phyloP scores from a whole-genome alignment of 192 early-diverging fungal species.

The Allomyces javanicus region DNA sequence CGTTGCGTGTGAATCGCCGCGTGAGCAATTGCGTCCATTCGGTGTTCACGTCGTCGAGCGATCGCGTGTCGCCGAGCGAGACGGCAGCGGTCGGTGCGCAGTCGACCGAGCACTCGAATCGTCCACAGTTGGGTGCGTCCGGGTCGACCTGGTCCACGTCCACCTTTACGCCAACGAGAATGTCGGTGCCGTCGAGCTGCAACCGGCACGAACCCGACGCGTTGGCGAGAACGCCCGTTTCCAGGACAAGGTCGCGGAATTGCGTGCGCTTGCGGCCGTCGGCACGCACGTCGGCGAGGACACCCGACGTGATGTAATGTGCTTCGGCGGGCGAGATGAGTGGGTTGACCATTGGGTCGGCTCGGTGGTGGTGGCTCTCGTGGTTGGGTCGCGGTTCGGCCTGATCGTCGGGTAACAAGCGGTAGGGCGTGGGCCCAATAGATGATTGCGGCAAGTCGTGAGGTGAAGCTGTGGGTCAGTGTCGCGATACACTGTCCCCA shows the following conservation, averaged over 20 bases:
- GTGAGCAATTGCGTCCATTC: constrained; percentile 66
- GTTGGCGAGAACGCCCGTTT: constrained; percentile 73
- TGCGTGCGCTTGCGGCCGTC: constrained; percentile 71
- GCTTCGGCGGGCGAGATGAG: constrained; percentile 56
- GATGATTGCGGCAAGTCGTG: too few relatives aligned
- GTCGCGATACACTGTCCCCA: too few relatives aligned
- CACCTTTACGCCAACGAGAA: constrained; percentile 87
- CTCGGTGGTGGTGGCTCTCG: too few relatives aligned
- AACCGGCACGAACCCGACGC: constrained; percentile 67
- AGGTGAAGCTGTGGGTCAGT: too few relatives aligned
- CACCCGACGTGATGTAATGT: constrained; percentile 64
- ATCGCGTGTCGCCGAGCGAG: constrained; percentile 7
- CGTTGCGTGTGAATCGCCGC: constrained; percentile 49
- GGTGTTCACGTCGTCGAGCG: constrained; percentile 55
- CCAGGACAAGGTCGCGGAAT: constrained; percentile 56
- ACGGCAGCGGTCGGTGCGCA: constrained; percentile 21
- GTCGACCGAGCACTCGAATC: constrained; percentile 74
- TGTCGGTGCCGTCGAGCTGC: constrained; percentile 53
- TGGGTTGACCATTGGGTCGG: constrained; percentile 18
- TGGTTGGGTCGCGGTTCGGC: too few relatives aligned
- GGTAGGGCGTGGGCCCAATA: too few relatives aligned
- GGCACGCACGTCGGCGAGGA: constrained; percentile 57
- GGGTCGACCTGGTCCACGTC: constrained; percentile 49
- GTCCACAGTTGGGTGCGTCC: constrained; percentile 39
- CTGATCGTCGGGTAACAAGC: too few relatives aligned